phyloP scores from a whole-genome alignment of 345 rosid genomes.

The Eucalyptus caleyi region DNA sequence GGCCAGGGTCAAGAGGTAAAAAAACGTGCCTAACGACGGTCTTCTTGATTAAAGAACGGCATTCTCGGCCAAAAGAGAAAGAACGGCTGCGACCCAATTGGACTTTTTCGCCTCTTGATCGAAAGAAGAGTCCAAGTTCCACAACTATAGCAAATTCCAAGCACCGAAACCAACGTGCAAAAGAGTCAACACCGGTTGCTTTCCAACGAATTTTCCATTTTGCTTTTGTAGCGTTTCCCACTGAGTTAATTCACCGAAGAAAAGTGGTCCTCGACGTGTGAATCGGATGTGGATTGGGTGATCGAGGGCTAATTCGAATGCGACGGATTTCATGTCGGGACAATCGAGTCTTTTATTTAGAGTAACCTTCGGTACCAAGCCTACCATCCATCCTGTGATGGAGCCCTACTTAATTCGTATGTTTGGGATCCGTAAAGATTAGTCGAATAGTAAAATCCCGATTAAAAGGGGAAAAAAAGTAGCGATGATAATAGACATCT shows the following conservation, averaged over 20 bases:
- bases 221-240: not conserved
- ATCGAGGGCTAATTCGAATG: too few relatives aligned
- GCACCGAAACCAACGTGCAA: not conserved
- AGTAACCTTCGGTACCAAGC: not conserved
- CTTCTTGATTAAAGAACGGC: not conserved
- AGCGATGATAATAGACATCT: not conserved
- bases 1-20: not conserved
- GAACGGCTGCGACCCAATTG: not conserved
- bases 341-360: not conserved
- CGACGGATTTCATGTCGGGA: too few relatives aligned
- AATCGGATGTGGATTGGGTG: too few relatives aligned
- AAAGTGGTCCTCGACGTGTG: not conserved
- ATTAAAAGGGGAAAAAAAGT: not conserved
- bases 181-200: not conserved
- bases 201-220: not conserved
- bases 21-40: not conserved
- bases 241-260: accelerated
- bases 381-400: not conserved
- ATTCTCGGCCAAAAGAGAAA: not conserved
- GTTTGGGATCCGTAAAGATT: not conserved
- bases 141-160: not conserved
- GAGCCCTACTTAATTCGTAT: not conserved
- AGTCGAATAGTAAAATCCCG: accelerated
- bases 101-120: not conserved
- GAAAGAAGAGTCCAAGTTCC: not conserved